Conservation (phyloP, 371 early-diverging fungal species). For the Paraphysoderma sedebokerense region DNA sequence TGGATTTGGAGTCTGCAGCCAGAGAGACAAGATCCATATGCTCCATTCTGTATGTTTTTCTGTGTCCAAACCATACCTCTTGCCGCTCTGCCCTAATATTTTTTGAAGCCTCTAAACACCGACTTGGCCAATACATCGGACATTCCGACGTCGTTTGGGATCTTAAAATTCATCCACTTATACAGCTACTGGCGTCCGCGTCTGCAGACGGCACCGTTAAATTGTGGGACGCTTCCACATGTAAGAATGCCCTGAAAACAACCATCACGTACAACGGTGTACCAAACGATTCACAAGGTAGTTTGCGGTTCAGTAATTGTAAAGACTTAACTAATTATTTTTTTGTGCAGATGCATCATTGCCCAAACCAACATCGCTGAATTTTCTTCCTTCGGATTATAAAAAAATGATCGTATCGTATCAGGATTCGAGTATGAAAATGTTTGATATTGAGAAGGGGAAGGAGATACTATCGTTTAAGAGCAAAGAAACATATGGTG, state of each 20-base stretch:
- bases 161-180: conserved; percentile 41
- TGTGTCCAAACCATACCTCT: neutral
- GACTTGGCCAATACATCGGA: conserved; percentile 28
- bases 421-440: conserved; percentile 37
- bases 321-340: too few species aligned
- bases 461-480: conserved; percentile 28
- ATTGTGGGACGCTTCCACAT: conserved; percentile 74
- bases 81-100: neutral
- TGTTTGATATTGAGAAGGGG: conserved; percentile 66
- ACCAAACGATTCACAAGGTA: too few species aligned
- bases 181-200: conserved; percentile 44
- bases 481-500: conserved; percentile 40
- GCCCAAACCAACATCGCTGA: conserved; percentile 51
- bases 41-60: neutral
- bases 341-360: too few species aligned
- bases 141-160: conserved; percentile 81
- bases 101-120: neutral
- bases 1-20: conserved; percentile 54
- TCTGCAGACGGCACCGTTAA: conserved; percentile 69
- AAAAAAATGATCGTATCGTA: conserved; percentile 46
- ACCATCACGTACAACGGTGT: too few species aligned
- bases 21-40: conserved; percentile 16
- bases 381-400: conserved; percentile 39
- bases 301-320: too few species aligned
- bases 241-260: too few species aligned